Base-by-base conservation (phyloP, 2,329 filamentous ascomycete species). In the Leptographium galeiforme region DNA sequence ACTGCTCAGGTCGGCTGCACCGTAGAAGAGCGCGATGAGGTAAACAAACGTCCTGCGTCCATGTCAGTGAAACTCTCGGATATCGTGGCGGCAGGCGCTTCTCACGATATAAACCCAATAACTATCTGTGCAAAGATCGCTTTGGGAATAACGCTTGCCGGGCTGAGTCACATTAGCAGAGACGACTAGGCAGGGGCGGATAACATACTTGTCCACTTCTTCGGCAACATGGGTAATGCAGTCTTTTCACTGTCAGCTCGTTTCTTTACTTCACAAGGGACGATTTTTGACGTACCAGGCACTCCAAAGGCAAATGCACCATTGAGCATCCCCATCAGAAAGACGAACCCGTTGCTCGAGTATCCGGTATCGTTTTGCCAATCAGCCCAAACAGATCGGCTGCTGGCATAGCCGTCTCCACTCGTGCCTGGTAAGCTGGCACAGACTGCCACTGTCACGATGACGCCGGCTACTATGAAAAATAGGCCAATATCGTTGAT, bases 221-320 rank as follows among this genome's bases (percentile, higher is more conserved):
- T 86, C 82, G 0, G 79, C 77, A 43, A 85, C 63, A 61, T 85
- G 83, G 1, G 77, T 78, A 1, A 80, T 77, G 48, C 79, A 78
- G 61, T 87, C 84, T 0, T 81, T 78, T 1, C 79, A 78, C 8
- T 38, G 36, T 38, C 6, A 38, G 36, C 14, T 14, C 6, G 10
- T 4, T 38, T 38, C 36, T 4, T 14, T 38, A 14, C 10, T 38
- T 38, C 14, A 38, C 2, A 38, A 7, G 36, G 36, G 14, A 14
- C n/a, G n/a, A n/a, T 11, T 2, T 11, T 14, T 14, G 36, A 38
- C 36, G 36, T 38, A 38, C 36, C 36, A 38, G 36, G 36, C 7
- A 38, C 36, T 7, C 82, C 84, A 12, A 87, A 77, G 46, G 78
- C 77, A 62, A 79, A 87, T 4, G 83, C 83, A 12, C 82, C 84